These are phyloP conservation scores for Setaria italica DNA, from an alignment of 202 grass and related monocot species.

Conservation along the genomic window DNA sequence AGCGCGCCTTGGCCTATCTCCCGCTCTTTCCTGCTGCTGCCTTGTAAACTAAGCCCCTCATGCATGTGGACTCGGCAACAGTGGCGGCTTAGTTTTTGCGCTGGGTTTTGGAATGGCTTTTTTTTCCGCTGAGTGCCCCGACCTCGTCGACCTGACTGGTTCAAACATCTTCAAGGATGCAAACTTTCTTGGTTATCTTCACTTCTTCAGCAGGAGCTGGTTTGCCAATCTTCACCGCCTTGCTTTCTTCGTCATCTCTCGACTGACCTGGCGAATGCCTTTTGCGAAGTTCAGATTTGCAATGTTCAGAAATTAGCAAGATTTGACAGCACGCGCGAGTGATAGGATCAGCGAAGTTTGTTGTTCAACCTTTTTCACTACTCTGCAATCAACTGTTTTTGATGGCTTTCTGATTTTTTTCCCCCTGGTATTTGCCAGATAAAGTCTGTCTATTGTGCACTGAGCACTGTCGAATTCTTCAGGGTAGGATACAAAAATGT, in stretches of 20 bases:
- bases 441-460: too few relatives aligned
- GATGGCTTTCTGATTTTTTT: too few relatives aligned
- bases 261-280: too few relatives aligned
- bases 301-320: not conserved
- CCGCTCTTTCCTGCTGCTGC: conserved; percentile 23
- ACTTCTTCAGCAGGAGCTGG: not conserved
- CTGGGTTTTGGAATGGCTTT: conserved; percentile 36
- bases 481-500: not conserved
- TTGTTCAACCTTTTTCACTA: too few relatives aligned
- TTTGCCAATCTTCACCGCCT: not conserved
- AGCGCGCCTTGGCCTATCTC: conserved; percentile 52
- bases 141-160: conserved; percentile 3
- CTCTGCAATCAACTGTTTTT: not conserved
- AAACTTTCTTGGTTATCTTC: not conserved
- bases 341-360: too few relatives aligned
- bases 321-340: not conserved
- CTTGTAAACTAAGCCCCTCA: conserved; percentile 41
- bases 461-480: not conserved
- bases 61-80: conserved; percentile 44
- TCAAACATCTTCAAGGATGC: not conserved
- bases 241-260: conserved; percentile 14
- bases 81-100: conserved; percentile 37
- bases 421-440: too few relatives aligned
- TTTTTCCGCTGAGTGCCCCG: not conserved
- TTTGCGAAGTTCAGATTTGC: not conserved